Base-by-base conservation (phyloP, 495 filamentous ascomycete species). In the Penicillium chermesinum region DNA sequence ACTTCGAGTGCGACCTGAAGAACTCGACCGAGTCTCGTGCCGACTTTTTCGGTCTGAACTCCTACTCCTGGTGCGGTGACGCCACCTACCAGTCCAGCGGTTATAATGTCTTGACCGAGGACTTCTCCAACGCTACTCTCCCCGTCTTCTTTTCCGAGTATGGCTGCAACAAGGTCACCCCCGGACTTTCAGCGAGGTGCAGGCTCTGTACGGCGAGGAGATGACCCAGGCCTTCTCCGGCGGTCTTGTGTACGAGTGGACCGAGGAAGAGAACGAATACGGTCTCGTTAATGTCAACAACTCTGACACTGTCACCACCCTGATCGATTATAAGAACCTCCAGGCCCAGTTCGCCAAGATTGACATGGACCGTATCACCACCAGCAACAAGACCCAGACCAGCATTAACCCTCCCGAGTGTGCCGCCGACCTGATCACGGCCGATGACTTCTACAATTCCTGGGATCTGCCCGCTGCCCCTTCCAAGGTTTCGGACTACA, bases 141-240 rank as follows among this genome's bases (percentile, higher is more conserved):
- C 91, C 91, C 16, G 79, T 96, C 45, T 96, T 97, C 81, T 96
- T 94, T 77, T 91, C 87, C 56, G 93, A 98, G 69, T 97, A 87
- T 50, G 93, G 93, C 51, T 98, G 93, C 79, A 97, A 96, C 77
- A 71, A 78, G 18, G 81, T 84, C 21, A 67, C 70, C 32, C 90
- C 14, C 87, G 93, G 60, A 53, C 80, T 51, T 97, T 95, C 74
- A 82, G 80, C 50, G 91, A 97, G 66, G 85, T 96, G 13, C 68
- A 69, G 44, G 78, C 84, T 36, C 75, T 97, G 56, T 96, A 97
- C 67, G 79, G 89, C 47, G 52, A 73, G 19, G 65, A 93, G 42
- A 95, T 97, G 89, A 85, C 80, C 18, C 69, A 70, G 47, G 72
- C 82, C 30, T 83, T 96, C 69, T 87, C 85, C 18, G 91, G 91